Conservation (phyloP, 345 rosid species). For the Eucalyptus curtisii region DNA sequence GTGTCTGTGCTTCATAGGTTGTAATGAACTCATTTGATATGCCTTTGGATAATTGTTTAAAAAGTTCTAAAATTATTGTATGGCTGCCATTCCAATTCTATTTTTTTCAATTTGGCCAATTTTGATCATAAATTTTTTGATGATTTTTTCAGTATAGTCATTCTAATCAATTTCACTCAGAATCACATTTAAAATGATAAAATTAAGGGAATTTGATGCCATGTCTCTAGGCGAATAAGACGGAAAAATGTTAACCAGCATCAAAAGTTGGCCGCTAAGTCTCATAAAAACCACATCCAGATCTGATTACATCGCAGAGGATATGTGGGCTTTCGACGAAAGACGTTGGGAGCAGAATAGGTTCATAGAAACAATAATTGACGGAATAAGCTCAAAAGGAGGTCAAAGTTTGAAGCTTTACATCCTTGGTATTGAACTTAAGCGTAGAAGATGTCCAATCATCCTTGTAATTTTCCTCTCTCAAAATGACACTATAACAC, state of each 20-base stretch:
- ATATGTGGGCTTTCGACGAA: neutral
- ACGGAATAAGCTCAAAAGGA: neutral
- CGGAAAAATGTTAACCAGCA: neutral
- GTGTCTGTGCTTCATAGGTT: no score
- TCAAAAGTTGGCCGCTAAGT: neutral
- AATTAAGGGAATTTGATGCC: neutral
- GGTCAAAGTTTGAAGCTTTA: neutral
- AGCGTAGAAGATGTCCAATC: neutral
- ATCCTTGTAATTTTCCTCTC: neutral
- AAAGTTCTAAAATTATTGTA: neutral
- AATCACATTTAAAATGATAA: no score
- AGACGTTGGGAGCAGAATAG: neutral
- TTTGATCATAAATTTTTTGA: rapidly evolving
- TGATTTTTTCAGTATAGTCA: neutral
- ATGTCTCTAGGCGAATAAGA: neutral
- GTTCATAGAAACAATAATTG: neutral
- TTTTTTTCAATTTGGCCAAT: neutral
- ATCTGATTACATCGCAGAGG: neutral
- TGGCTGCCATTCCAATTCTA: neutral
- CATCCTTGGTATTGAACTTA: neutral
- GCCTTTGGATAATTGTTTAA: neutral
- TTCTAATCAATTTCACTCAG: neutral
- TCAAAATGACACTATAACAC: neutral
- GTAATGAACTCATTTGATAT: neutral
- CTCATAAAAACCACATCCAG: neutral